Evolutionary conservation across 2,329 filamentous ascomycete species (phyloP).

Genomic region (Madurella mycetomatis): DNA sequence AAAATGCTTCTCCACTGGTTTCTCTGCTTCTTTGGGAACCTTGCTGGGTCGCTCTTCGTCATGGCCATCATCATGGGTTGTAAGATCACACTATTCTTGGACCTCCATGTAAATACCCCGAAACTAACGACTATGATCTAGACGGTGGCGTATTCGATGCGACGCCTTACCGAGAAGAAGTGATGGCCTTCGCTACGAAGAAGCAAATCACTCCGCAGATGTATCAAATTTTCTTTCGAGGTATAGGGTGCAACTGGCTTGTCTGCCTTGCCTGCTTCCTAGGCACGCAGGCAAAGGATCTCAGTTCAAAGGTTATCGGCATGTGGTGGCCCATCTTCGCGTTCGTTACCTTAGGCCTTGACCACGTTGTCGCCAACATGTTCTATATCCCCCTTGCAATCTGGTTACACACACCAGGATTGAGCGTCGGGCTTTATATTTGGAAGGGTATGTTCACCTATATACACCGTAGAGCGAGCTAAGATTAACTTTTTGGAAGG

Average conservation of each 20-base stretch:
- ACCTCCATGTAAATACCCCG: not conserved
- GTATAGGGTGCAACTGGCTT: slow-evolving; percentile 55
- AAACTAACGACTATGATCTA: slow-evolving; percentile 15
- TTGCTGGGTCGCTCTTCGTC: slow-evolving; percentile 45
- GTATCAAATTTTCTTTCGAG: slow-evolving; percentile 51
- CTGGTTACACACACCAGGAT: slow-evolving; percentile 40
- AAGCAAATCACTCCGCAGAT: slow-evolving; percentile 47
- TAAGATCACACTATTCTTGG: slow-evolving; percentile 24
- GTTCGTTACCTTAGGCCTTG: slow-evolving; percentile 49
- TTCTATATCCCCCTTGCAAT: slow-evolving; percentile 50
- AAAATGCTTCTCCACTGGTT: slow-evolving; percentile 34
- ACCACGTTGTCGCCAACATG: slow-evolving; percentile 57
- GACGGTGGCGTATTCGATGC: slow-evolving; percentile 44
- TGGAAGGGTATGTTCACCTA: slow-evolving; percentile 41
- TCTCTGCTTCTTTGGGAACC: slow-evolving; percentile 45
- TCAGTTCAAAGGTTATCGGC: slow-evolving; percentile 49
- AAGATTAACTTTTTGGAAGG: slow-evolving; percentile 19
- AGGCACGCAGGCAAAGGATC: slow-evolving; percentile 44
- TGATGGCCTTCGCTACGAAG: slow-evolving; percentile 41
- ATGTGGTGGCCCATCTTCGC: slow-evolving; percentile 55
- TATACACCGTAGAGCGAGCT: not conserved
- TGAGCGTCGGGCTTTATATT: slow-evolving; percentile 49
- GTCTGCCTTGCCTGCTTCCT: slow-evolving; percentile 51
- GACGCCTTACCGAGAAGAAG: slow-evolving; percentile 40
- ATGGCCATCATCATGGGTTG: slow-evolving; percentile 45